Base-by-base conservation (phyloP, 495 filamentous ascomycete genomes). In the Penicillium herquei region DNA sequence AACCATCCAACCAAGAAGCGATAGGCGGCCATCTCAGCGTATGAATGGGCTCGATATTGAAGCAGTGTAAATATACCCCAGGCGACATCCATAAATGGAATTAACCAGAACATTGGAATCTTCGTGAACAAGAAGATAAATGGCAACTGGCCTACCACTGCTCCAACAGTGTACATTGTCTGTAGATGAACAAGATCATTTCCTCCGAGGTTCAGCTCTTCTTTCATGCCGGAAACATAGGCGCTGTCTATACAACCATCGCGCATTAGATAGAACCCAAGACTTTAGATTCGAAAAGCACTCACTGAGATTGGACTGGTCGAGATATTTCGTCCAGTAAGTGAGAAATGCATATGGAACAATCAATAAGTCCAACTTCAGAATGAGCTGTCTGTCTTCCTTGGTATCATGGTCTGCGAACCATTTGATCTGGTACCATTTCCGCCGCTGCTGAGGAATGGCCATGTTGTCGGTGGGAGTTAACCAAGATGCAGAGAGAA, bases 1-100 rank as follows among this genome's bases (percentile, higher is more conserved):
- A 96, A 84, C 63, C 93, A 92, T 17, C 91, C 91, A 44, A 96
- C 83, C 66, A 95, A 88, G 73, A 96, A 94, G 32, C 92, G 85
- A 57, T 90, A 81, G 17, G 84, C 77, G 49, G 66, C 64, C 18
- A 74, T 21, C 37, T 74, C 69, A 12, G 64, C 55, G 40, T 62
- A 70, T n/a, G 63, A 67, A 21, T 42, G 39, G 3, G 48, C 68
- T 34, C 75, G 70, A 53, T 72, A 78, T 39, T 80, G 76, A 16
- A 75, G 56, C 33, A 80, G 51, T 0, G 78, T 80, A 48, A 78
- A 79, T 34, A 79, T 59, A 3, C 78, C 76, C 78, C 78, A 80
- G 49, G 59, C 59, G 39, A 71, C 61, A 49, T 77, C 72, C 63
- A 72, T 47, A 26, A 70, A 67, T 14, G 77, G 77, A 34, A 81